A percentile compares a stretch with the other conserved stretches of the same genome.
These are phyloP conservation scores for Mycena polygramma DNA, from an alignment of 768 basidiomycete genomes.

Conservation along the genomic window DNA sequence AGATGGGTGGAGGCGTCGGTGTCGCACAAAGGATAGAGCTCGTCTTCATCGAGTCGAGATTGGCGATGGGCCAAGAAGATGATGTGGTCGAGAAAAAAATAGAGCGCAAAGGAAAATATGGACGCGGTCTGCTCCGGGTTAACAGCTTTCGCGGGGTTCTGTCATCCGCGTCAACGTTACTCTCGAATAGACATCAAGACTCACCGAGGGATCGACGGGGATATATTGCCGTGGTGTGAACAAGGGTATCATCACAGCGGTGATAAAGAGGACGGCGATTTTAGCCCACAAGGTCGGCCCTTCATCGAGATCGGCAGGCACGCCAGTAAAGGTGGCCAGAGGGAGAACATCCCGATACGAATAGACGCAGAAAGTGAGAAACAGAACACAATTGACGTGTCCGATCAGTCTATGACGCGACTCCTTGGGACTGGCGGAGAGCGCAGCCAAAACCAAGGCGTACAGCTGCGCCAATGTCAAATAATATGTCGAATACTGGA, in stretches of 20 bases:
- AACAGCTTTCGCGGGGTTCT: too few species aligned
- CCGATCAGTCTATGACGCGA: constrained; percentile 52
- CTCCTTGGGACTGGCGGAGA: constrained; percentile 52
- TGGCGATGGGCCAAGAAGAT: too few species aligned
- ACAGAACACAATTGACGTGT: constrained; percentile 63
- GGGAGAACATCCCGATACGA: constrained; percentile 72
- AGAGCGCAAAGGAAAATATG: too few species aligned
- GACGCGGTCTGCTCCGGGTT: too few species aligned
- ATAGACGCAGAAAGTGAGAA: constrained; percentile 62
- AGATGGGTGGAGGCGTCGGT: too few species aligned
- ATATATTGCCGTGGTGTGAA: constrained; percentile 29
- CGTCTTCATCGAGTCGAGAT: not conserved
- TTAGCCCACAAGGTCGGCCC: constrained; percentile 66
- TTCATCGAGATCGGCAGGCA: constrained; percentile 61
- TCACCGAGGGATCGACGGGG: constrained; percentile 62
- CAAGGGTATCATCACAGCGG: constrained; percentile 66
- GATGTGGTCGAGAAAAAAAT: too few species aligned
- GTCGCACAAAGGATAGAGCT: too few species aligned
- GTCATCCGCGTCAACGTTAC: too few species aligned
- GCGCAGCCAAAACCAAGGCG: constrained; percentile 28
- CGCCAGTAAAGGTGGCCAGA: constrained; percentile 62
- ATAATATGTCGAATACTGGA: too few species aligned
- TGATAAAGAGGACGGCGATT: constrained; percentile 58
- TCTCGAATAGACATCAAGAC: not conserved
- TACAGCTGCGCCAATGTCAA: constrained; percentile 50